A percentile compares a stretch with the other conserved stretches of the same genome.
phyloP scores from a whole-genome alignment of 2,329 filamentous ascomycete genomes.

The Calonectria pauciramosa region DNA sequence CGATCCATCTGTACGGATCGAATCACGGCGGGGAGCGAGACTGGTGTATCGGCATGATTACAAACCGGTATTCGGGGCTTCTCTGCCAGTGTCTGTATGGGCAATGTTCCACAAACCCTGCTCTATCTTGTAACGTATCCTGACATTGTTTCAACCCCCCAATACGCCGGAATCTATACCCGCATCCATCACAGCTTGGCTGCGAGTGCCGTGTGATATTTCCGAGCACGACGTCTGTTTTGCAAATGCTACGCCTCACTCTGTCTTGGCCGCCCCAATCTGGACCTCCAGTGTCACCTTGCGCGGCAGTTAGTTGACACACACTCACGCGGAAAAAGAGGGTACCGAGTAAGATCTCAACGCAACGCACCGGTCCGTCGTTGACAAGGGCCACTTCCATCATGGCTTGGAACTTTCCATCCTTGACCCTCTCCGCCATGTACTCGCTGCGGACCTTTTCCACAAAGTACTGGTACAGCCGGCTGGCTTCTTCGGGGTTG shows the following conservation, averaged over 20 bases:
- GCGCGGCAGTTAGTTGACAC: constrained; percentile 11
- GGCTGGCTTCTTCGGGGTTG: constrained; percentile 81
- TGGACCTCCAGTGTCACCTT: constrained; percentile 28
- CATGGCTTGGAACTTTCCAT: constrained; percentile 98
- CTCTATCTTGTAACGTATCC: neutral
- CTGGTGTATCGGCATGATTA: constrained; percentile 7
- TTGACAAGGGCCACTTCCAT: constrained; percentile 97
- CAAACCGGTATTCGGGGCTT: neutral
- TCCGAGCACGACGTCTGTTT: neutral
- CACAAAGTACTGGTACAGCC: constrained; percentile 88
- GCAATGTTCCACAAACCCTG: constrained; percentile 3
- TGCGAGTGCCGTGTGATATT: neutral
- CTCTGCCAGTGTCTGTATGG: neutral
- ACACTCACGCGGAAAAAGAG: neutral
- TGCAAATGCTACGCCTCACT: constrained; percentile 10
- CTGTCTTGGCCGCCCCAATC: constrained; percentile 17
- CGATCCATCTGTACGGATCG: neutral
- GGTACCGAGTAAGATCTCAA: neutral
- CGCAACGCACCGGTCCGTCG: constrained; percentile 74
- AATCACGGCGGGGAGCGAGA: neutral
- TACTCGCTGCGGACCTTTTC: constrained; percentile 81
- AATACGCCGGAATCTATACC: constrained; percentile 3
- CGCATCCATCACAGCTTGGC: neutral
- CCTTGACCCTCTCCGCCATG: constrained; percentile 81
- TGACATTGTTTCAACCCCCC: constrained; percentile 5